Percentiles rank a stretch among this genome's conserved stretches.
These are phyloP conservation scores for Tolypocladium amazonense DNA, from an alignment of 2,329 filamentous ascomycete genomes.

Conservation along the genomic window DNA sequence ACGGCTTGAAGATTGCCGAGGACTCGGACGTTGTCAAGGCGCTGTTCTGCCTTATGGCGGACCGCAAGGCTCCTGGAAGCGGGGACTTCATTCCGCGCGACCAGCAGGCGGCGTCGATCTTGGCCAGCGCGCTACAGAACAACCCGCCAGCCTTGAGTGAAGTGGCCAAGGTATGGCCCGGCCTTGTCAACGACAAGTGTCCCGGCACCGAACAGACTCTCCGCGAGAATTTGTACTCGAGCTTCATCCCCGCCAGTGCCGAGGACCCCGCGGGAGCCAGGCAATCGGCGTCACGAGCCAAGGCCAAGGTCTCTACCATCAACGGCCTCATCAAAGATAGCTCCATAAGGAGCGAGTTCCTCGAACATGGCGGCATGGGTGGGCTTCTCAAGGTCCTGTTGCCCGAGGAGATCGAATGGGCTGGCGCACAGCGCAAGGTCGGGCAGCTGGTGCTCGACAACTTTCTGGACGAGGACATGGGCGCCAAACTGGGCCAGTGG, in stretches of 20 bases:
- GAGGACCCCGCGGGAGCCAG: constrained; percentile 12
- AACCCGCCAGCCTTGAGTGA: constrained; percentile 50
- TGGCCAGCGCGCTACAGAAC: constrained; percentile 51
- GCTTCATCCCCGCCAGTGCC: constrained; percentile 22
- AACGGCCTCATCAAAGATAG: constrained; percentile 45
- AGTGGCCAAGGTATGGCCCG: constrained; percentile 36
- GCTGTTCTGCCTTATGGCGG: constrained; percentile 45
- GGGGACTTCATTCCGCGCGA: constrained; percentile 25
- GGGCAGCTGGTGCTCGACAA: constrained; percentile 51
- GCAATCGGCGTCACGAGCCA: constrained; percentile 16
- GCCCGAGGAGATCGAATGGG: constrained; percentile 35
- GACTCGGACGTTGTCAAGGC: constrained; percentile 40
- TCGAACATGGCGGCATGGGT: constrained; percentile 41
- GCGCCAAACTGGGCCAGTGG: constrained; percentile 47
- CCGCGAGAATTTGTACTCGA: constrained; percentile 28
- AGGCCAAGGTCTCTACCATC: constrained; percentile 38
- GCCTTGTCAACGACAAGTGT: constrained; percentile 28
- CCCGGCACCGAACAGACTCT: constrained; percentile 16
- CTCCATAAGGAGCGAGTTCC: constrained; percentile 42
- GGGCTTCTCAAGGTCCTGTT: constrained; percentile 42
- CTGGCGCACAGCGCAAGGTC: constrained; percentile 39
- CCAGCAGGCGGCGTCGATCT: constrained; percentile 43
- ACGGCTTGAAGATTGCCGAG: constrained; percentile 52
- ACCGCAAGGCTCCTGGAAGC: constrained; percentile 13
- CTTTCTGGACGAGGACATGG: constrained; percentile 57